These are phyloP conservation scores for Pinus taeda DNA, from an alignment of 75 land plant genomes.

Conservation along the genomic window DNA sequence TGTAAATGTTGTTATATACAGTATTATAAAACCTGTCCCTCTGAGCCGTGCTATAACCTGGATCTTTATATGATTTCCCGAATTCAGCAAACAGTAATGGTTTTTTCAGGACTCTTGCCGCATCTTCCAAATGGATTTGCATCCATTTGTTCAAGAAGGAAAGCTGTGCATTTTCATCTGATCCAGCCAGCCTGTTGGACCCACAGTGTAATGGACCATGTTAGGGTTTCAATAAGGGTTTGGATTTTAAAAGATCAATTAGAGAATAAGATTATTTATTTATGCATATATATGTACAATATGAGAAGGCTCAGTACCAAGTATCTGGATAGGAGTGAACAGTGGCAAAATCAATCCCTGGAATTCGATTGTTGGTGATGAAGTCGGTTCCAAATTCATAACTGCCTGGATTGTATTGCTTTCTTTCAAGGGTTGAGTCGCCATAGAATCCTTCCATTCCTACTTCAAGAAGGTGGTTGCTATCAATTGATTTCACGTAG, in stretches of 20 bases:
- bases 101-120: constrained; percentile 19
- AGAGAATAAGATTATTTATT: too few relatives aligned
- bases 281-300: too few relatives aligned
- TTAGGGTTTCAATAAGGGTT: background rate
- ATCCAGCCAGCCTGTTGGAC: constrained; percentile 32
- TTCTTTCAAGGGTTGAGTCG: constrained; percentile 16
- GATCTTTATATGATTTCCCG: constrained; percentile 23
- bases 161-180: constrained; percentile 16
- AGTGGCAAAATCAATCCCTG: constrained; percentile 80
- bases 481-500: constrained; percentile 74
- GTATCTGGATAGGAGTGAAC: constrained; percentile 86
- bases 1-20: too few relatives aligned
- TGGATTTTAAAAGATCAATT: too few relatives aligned
- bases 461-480: constrained; percentile 78
- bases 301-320: constrained; percentile 38
- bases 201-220: background rate
- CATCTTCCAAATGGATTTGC: constrained; percentile 28
- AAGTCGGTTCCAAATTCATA: constrained; percentile 72
- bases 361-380: constrained; percentile 61
- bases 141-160: constrained; percentile 37
- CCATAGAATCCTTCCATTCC: constrained; percentile 91
- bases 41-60: too few relatives aligned
- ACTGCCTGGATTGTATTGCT: constrained; percentile 17
- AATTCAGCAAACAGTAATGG: constrained; percentile 57
- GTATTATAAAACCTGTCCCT: too few relatives aligned